Percentiles rank a stretch among this genome's conserved stretches.
phyloP scores from a whole-genome alignment of 345 rosid species.

The Corchorus olitorius region DNA sequence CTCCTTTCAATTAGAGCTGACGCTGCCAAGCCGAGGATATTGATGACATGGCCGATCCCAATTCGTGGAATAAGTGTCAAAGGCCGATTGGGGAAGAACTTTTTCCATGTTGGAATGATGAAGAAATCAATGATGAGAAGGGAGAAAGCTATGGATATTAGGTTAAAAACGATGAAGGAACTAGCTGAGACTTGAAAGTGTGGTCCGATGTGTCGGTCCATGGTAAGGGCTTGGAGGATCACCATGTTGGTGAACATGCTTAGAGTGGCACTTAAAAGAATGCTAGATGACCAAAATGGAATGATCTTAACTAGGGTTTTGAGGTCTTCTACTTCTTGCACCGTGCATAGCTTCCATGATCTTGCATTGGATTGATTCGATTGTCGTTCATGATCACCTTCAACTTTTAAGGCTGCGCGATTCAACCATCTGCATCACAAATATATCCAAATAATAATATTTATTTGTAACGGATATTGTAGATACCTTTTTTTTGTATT shows the following conservation, averaged over 20 bases:
- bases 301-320: slow-evolving; percentile 14
- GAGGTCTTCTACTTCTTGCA: slow-evolving; percentile 22
- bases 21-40: background rate
- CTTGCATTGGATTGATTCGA: background rate
- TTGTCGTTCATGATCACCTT: background rate
- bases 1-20: slow-evolving; percentile 14
- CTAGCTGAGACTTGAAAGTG: slow-evolving; percentile 20
- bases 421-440: slow-evolving; percentile 7
- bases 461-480: no score
- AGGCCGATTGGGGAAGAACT: background rate
- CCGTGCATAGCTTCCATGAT: slow-evolving; percentile 19
- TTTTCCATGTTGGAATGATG: slow-evolving; percentile 10
- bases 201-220: slow-evolving; percentile 14
- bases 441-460: no score
- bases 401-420: slow-evolving; percentile 8
- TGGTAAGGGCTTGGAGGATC: slow-evolving; percentile 27
- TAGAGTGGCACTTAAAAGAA: background rate
- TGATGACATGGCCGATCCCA: slow-evolving; percentile 17
- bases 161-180: background rate
- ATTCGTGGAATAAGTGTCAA: slow-evolving; percentile 14
- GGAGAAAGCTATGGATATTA: background rate
- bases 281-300: slow-evolving; percentile 16
- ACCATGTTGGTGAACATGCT: background rate
- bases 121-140: background rate
- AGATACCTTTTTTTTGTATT: no score